Base-by-base conservation (phyloP, 106 monocot species). In the Dactylorhiza incarnata region DNA sequence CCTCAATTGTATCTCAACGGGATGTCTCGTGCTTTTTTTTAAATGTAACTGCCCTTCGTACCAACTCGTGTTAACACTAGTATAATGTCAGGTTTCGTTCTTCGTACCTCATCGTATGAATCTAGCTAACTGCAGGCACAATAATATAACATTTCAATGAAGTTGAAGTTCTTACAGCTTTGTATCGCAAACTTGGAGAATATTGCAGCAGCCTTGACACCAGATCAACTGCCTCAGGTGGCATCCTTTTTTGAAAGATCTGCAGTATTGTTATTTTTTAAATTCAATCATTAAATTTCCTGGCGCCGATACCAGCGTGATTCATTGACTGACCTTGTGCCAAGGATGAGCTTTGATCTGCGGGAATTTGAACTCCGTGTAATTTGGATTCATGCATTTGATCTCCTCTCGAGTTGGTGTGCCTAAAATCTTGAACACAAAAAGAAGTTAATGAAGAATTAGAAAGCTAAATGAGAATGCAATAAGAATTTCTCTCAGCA, bases 141-240 rank as follows among this genome's bases (percentile, higher is more conserved):
- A 48, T 20, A 10, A 68, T 43, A 68, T 1, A 16, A 44, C 15
- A 54, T 5, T 25, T 23, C 0, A 7, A 22, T 2, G 16, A 19
- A 69, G 69, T 69, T 69, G n/a, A 49, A 29, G 24, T 62, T 56
- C 88, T 88, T 88, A 91, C 91, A 80, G 91, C 86, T 66, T 88
- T 91, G 77, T 83, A 88, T 1, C 88, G 86, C 82, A 91, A 80
- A 75, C 82, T 91, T 49, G 91, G 91, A 15, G 91, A 91, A 74
- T 91, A 91, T 56, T 88, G 91, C 9, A 91, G 79, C 48, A 91
- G 49, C 73, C 91, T 88, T 56, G 83, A 82, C 17, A 91, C 86
- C 49, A 91, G 84, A 74, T 91, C 91, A 80, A 88, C 86, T 45
- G 91, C 91, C 58, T 88, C 91, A 50, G 88, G 84, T 20, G 91